Evolutionary conservation across 257 asterid species (phyloP), one percentile per base, ranked within the genome.

Genomic region (Capsicum baccatum): DNA sequence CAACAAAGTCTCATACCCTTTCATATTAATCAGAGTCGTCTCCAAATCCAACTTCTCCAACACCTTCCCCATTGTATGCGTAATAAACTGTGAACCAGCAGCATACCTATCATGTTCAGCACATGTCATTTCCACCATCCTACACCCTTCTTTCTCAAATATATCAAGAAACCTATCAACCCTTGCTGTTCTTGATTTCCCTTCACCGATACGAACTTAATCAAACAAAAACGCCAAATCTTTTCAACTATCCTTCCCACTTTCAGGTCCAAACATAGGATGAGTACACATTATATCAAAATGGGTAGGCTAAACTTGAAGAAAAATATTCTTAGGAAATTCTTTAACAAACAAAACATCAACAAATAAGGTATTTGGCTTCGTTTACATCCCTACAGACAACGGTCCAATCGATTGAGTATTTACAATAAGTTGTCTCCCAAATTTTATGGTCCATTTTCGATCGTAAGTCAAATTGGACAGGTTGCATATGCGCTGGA

Each of bases 201-300:
- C 93, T 13, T 88, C 55, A 17, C 98, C 97, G 63, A 93, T 89
- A 57, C 97, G 81, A 47, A 95, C 97, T 73, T 90, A 93, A 39
- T 94, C 97, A n/a, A 87, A 94, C 86, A 94, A 93, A 54, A 93
- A 92, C 0, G 95, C 92, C 59, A 94, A 86, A 60, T 83, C 84
- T 54, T 80, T 87, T 97, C 98, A 95, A n/a, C 91, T 81, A 56
- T 88, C 83, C 55, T 93, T 95, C 52, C 97, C 97, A 81, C 97
- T 93, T 88, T 95, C 97, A 0, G 97, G 98, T 11, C 98, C 98
- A 64, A 95, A 93, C 98, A 93, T 95, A 0, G 98, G 98, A 21
- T 95, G 98, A n/a, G 95, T 93, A 80, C 98, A 95, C 50, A 93
- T 90, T 42, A 95, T 86, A 62, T 93, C 98, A 68, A 95, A 95